Conservation (phyloP, 2,329 filamentous ascomycete genomes). For the Scytalidium lignicola region DNA sequence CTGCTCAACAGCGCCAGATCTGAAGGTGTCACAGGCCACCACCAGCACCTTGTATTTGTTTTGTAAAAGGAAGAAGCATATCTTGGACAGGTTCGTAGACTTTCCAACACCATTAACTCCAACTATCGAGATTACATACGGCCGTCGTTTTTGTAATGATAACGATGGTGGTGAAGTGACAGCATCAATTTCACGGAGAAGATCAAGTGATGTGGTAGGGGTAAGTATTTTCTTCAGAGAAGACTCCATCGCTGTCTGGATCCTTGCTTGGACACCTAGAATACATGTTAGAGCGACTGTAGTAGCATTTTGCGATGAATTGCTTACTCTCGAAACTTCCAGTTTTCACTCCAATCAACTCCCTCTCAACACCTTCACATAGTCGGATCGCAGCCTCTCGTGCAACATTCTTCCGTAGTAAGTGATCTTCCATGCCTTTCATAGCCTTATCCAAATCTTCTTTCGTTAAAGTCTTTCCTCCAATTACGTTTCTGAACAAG, state of each 20-base stretch:
- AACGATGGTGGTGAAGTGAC: conserved; percentile 63
- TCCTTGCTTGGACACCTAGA: conserved; percentile 68
- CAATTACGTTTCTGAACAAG: conserved; percentile 90
- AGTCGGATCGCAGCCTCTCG: conserved; percentile 88
- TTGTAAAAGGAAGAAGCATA: conserved; percentile 95
- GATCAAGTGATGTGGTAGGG: conserved; percentile 87
- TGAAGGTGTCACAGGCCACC: conserved; percentile 93
- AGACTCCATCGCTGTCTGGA: conserved; percentile 83
- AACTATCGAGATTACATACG: conserved; percentile 97
- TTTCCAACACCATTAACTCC: conserved; percentile 98
- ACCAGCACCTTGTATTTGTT: conserved; percentile 96
- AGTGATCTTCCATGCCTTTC: conserved; percentile 92
- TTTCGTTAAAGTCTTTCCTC: conserved; percentile 86
- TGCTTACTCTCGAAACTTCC: conserved; percentile 71
- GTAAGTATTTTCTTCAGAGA: conserved; percentile 94
- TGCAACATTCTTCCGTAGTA: conserved; percentile 93
- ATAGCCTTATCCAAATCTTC: conserved; percentile 87
- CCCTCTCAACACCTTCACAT: conserved; percentile 85
- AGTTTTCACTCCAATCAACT: conserved; percentile 86
- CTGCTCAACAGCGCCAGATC: conserved; percentile 94
- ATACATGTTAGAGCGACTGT: conserved; percentile 18
- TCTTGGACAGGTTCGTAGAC: conserved; percentile 95
- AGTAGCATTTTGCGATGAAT: conserved; percentile 10
- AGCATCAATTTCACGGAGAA: conserved; percentile 86
- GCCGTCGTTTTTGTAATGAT: conserved; percentile 61